Evolutionary conservation across 2,329 filamentous ascomycete genomes (phyloP), one percentile per base, ranked within the genome.

Genomic region (Alternaria infectoria): DNA sequence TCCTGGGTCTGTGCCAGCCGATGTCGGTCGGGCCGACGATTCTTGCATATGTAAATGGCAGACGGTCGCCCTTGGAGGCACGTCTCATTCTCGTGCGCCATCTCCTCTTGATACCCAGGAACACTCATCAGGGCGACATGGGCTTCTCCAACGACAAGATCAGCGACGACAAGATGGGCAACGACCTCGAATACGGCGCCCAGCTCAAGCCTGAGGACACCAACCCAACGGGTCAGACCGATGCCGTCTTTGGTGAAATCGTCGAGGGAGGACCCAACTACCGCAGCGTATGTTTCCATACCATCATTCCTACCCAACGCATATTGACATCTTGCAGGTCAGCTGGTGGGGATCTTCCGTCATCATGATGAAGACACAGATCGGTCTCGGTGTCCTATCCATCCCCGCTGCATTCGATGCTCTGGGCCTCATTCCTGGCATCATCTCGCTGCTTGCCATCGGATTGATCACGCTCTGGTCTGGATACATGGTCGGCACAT

Each of bases 241-340:
- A 74, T 62, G 72, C 66, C 50, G 80, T 92, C 57, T 83, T 85
- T 61, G 91, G 90, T 30, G 81, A 80, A 23, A 66, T 74, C 11
- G 69, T 60, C 2, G 72, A 74, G 50, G 73, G 71, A 59, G 82
- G 86, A 43, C 89, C 89, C 2, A 87, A 89, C 67, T 88, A 90
- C 74, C 69, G 92, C 25, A 66, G 64, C 52, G 71, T 73, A 66
- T 45, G 73, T 66, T 58, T 19, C 44, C 25, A 9, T 26, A 30
- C n/a, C 50, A 23, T 30, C 0, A 55, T 59, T 45, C 25, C 25
- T 45, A 6, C 13, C 54, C 9, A 19, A 44, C 25, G 5, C 25
- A 50, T 57, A 57, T 15, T 71, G 21, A 68, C 44, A 2, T 8
- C 47, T 13, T 4, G 13, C 36, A 76, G 74, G 73, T 75, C 21